phyloP scores from a whole-genome alignment of 106 monocot genomes.

The Allium cepa region DNA sequence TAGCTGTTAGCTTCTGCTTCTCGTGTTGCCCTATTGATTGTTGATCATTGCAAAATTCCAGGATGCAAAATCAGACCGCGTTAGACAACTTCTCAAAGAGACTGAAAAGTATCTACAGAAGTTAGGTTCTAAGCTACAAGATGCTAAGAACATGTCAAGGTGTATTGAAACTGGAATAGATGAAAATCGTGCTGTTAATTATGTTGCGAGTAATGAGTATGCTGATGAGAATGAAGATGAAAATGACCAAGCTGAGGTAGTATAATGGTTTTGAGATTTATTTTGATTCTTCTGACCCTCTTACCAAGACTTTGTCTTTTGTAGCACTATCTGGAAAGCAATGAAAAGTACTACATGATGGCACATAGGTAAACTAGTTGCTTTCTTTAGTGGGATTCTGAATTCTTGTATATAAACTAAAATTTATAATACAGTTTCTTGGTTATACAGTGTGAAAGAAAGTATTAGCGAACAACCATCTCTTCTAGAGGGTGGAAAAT shows the following conservation, averaged over 20 bases:
- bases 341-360: slow-evolving; percentile 93
- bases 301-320: slow-evolving; percentile 13
- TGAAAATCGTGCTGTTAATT: slow-evolving; percentile 35
- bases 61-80: slow-evolving; percentile 99
- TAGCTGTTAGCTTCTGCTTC: slow-evolving; percentile 1
- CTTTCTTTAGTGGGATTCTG: no score
- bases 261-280: background rate
- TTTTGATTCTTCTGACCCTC: slow-evolving; percentile 1
- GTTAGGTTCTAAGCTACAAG: slow-evolving; percentile 76
- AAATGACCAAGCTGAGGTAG: slow-evolving; percentile 87
- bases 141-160: slow-evolving; percentile 58
- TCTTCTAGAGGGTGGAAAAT: slow-evolving; percentile 80
- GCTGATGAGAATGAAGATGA: slow-evolving; percentile 72
- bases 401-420: background rate
- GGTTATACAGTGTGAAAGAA: slow-evolving; percentile 77
- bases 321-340: slow-evolving; percentile 99
- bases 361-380: slow-evolving; percentile 74
- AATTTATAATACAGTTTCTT: background rate
- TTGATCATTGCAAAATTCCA: slow-evolving; percentile 21
- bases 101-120: slow-evolving; percentile 99
- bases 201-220: slow-evolving; percentile 50
- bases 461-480: slow-evolving; percentile 75
- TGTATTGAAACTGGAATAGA: slow-evolving; percentile 66
- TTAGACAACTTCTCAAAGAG: slow-evolving; percentile 95
- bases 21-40: background rate